Base-by-base conservation (phyloP, 2,329 filamentous ascomycete species). In the Scedosporium minutisporum region DNA sequence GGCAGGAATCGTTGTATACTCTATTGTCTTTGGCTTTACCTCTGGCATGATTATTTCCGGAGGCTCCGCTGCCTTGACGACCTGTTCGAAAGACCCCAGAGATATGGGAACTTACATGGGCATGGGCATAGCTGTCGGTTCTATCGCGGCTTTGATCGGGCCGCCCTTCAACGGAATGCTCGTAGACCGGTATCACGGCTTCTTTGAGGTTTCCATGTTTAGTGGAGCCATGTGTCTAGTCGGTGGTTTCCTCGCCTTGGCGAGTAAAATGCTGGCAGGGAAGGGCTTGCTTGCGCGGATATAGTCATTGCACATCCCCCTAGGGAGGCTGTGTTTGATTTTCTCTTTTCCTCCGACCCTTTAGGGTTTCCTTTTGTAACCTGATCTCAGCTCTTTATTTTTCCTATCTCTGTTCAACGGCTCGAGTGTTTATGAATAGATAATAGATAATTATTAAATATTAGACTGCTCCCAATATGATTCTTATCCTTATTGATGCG, bases 21-120 rank as follows among this genome's bases (percentile, higher is more conserved):
- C 82, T 14, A 77, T 81, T 14, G 72, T 89, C 6, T 91, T 88
- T 66, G 89, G 88, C 16, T 89, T 91, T 70, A 80, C 80, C 14
- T 77, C 76, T 0, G 77, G 78, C 21, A 74, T 76, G 60, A 71
- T 80, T 66, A 73, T 82, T 63, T 76, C 80, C 0, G 77, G 78
- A 0, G 73, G 69, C 2, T 74, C 77, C 0, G 77, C 76, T 0
- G 77, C 78, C 4, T 68, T 83, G 12, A 71, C 76, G 3, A 67
- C 71, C 61, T 78, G 69, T 67, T 69, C 74, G 33, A 75, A 75
- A 33, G 77, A 85, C 65, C 74, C 81, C 6, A 75, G 78, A 23
- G 75, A 83, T 55, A 74, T 86, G 33, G 85, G 85, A 1, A 83
- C 84, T 0, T 80, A 82, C 58, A 75, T 82, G 64, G 82, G 81